These are phyloP conservation scores for Violaceomyces palustris DNA, from an alignment of 1,284 basidiomycete genomes.

Conservation along the genomic window DNA sequence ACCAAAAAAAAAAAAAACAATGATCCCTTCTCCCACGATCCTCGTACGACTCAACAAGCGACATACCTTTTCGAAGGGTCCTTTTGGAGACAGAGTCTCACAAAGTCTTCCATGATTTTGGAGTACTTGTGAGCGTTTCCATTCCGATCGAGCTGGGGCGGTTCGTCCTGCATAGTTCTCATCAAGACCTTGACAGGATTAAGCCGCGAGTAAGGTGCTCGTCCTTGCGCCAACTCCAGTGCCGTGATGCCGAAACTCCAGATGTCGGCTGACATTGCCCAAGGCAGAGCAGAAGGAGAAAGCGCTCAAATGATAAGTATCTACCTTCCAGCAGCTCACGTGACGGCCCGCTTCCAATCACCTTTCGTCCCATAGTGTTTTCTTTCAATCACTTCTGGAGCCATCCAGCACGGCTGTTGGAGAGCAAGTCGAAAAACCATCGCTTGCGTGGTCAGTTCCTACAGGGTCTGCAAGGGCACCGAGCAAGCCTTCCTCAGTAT, in stretches of 20 bases:
- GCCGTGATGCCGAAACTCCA: slow-evolving; percentile 87
- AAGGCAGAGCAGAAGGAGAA: too few species aligned
- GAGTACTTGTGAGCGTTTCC: slow-evolving; percentile 73
- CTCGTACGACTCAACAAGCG: too few species aligned
- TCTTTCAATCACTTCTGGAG: slow-evolving; percentile 79
- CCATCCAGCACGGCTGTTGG: slow-evolving; percentile 76
- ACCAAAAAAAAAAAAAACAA: too few species aligned
- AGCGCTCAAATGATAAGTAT: too few species aligned
- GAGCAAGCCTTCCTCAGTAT: too few species aligned
- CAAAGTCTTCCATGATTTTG: slow-evolving; percentile 71
- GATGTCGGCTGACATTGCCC: slow-evolving; percentile 67
- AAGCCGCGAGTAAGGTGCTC: slow-evolving; percentile 73
- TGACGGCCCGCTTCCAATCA: too few species aligned
- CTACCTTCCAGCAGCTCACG: too few species aligned
- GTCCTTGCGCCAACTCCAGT: slow-evolving; percentile 73
- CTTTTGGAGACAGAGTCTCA: slow-evolving; percentile 74
- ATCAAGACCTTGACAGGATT: slow-evolving; percentile 69
- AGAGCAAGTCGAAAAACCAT: background rate
- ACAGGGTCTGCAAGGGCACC: too few species aligned
- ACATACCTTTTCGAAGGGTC: slow-evolving; percentile 67
- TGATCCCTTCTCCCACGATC: too few species aligned
- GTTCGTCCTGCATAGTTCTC: slow-evolving; percentile 57
- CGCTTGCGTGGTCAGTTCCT: background rate
- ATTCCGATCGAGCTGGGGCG: slow-evolving; percentile 67
- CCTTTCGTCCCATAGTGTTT: slow-evolving; percentile 68